Evolutionary conservation across 257 asterid species (phyloP), one percentile per base, ranked within the genome.

Genomic region (Plantago ovata): DNA sequence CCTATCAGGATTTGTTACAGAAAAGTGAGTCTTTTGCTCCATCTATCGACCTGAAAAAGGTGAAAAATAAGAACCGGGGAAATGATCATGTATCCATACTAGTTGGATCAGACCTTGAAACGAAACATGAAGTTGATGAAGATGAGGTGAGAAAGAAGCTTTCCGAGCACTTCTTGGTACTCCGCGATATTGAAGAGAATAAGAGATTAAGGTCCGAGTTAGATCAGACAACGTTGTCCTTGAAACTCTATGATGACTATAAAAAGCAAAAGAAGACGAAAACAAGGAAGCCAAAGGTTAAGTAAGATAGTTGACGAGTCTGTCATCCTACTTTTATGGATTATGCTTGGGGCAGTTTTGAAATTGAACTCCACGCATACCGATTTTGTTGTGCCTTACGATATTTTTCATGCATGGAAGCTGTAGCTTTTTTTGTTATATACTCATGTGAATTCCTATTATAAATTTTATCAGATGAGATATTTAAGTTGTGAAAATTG

Each of bases 181-280:
- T 86, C 5, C 78, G 77, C 13, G 95, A 81, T 66, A 82, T 93
- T 72, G 66, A 73, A 32, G 95, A 86, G 74, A 77, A 82, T 12
- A 85, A 84, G 81, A 84, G 85, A 43, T 62, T 93, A 58, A 79
- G 94, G 69, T 60, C 81, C 3, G 96, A 93, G 73, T 67, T 86
- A 49, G 85, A 73, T 11, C 63, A 60, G 11, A 81, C 94, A 4
- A 69, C 62, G 0, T 24, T 38, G 67, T 74, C 73, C 3, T 69
- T 89, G 46, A 68, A 81, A 11, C 75, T 88, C 8, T 84, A 82
- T 32, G 84, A 84, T 45, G 75, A 73, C 20, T 85, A 81, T 58
- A 82, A 69, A 47, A 79, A 58, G 45, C 82, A 78, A 19, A 83
- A 80, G 79, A 84, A 69, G 72, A 74, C 63, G 74, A 82, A 75